Conservation (phyloP, 2,329 filamentous ascomycete species). For the Immersiporthe knoxdaviesiana region DNA sequence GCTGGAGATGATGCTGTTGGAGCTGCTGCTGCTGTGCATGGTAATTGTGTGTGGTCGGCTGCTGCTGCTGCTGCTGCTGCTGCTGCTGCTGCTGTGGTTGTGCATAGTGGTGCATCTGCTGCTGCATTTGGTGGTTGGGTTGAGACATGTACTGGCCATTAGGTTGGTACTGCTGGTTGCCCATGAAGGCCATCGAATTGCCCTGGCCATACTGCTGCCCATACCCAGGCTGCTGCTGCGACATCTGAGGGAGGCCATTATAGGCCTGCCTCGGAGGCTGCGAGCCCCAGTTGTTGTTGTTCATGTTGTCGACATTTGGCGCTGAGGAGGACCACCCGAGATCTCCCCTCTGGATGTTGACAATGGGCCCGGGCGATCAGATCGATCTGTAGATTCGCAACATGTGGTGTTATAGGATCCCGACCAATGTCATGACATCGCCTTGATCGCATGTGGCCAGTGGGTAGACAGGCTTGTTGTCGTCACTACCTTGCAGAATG, state of each 20-base stretch:
- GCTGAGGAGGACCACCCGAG: slow-evolving; percentile 3
- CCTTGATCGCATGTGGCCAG: neutral
- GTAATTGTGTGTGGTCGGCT: slow-evolving; percentile 34
- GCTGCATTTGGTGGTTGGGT: slow-evolving; percentile 35
- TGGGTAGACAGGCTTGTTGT: neutral
- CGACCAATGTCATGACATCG: slow-evolving; percentile 5
- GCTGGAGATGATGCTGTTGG: slow-evolving; percentile 25
- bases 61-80: slow-evolving; percentile 35
- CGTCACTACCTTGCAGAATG: neutral
- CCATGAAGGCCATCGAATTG: slow-evolving; percentile 28
- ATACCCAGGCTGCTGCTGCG: slow-evolving; percentile 33
- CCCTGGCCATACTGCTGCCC: slow-evolving; percentile 32
- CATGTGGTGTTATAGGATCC: slow-evolving; percentile 10
- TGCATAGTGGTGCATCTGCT: slow-evolving; percentile 35
- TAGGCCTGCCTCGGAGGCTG: slow-evolving; percentile 29
- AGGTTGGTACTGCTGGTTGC: slow-evolving; percentile 32
- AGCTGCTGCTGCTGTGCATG: slow-evolving; percentile 33
- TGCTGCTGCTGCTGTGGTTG: slow-evolving; percentile 34
- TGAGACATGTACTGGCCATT: slow-evolving; percentile 33
- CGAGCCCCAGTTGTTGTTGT: slow-evolving; percentile 30
- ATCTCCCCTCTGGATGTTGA: neutral
- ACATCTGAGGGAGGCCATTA: slow-evolving; percentile 27
- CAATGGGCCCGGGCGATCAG: neutral
- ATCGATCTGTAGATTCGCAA: slow-evolving; percentile 4
- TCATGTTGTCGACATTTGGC: slow-evolving; percentile 28